Conservation (phyloP, 768 basidiomycete species). For the Russula sp. region DNA sequence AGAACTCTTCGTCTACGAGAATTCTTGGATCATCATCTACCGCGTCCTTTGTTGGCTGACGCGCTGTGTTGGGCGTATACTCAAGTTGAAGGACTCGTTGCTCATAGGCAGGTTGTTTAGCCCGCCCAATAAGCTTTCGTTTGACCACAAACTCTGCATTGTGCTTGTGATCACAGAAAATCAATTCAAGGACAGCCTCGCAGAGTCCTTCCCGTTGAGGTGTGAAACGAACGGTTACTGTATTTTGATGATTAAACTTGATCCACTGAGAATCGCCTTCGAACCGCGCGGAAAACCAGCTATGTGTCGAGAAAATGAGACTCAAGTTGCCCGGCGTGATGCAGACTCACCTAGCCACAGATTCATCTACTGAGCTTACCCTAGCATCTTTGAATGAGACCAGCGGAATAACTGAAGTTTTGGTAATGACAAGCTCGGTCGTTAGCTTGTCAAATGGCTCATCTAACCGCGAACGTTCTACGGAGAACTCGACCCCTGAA, state of each 20-base stretch:
- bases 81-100: background rate
- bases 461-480: background rate
- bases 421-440: slow-evolving; percentile 9
- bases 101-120: background rate
- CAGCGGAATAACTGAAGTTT: background rate
- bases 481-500: slow-evolving; percentile 19
- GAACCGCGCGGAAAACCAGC: slow-evolving; percentile 16
- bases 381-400: slow-evolving; percentile 8
- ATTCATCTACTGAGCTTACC: background rate
- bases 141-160: slow-evolving; percentile 13
- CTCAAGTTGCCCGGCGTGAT: background rate
- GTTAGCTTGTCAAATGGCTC: slow-evolving; percentile 7
- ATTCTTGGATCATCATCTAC: background rate
- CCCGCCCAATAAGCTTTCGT: slow-evolving; percentile 9
- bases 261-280: slow-evolving; percentile 8
- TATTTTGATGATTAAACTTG: background rate
- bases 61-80: background rate
- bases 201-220: slow-evolving; percentile 15
- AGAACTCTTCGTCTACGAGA: slow-evolving; percentile 1
- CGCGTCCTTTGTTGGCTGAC: background rate
- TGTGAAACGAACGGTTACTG: slow-evolving; percentile 1
- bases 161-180: background rate
- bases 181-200: slow-evolving; percentile 21
- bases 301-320: slow-evolving; percentile 1
- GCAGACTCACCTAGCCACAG: background rate